Evolutionary conservation across 1,284 basidiomycete genomes (phyloP).

Genomic region (Tremellales sp.): DNA sequence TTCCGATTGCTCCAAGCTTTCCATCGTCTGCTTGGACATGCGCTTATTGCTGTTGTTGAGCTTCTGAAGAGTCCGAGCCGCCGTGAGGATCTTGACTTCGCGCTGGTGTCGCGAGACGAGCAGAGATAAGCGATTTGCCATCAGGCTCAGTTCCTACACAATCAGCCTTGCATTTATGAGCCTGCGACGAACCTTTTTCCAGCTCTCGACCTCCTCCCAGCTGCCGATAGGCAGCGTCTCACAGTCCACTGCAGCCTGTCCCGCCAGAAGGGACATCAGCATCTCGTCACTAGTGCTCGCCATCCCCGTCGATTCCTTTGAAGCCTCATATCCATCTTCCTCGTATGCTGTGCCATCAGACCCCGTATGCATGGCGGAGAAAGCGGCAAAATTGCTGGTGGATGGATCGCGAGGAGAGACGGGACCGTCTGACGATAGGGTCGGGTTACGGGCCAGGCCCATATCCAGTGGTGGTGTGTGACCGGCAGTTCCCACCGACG

Average conservation of each 20-base stretch:
- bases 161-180: neutral
- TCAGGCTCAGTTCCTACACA: slow-evolving; percentile 39
- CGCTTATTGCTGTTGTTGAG: slow-evolving; percentile 46
- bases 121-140: slow-evolving; percentile 38
- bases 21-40: slow-evolving; percentile 48
- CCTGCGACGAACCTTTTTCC: slow-evolving; percentile 67
- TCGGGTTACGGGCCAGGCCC: neutral
- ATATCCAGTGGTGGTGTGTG: neutral
- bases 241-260: slow-evolving; percentile 71
- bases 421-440: neutral
- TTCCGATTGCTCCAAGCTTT: slow-evolving; percentile 47
- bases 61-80: slow-evolving; percentile 47
- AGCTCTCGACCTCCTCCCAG: slow-evolving; percentile 82
- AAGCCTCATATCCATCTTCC: slow-evolving; percentile 1
- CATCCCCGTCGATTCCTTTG: slow-evolving; percentile 13
- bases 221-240: slow-evolving; percentile 67
- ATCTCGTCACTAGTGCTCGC: slow-evolving; percentile 60
- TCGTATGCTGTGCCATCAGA: slow-evolving; percentile 1
- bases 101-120: slow-evolving; percentile 45
- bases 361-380: neutral
- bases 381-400: neutral
- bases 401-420: neutral
- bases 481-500: neutral
- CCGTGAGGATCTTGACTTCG: slow-evolving; percentile 49
- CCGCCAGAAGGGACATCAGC: slow-evolving; percentile 73